Evolutionary conservation across 2,329 filamentous ascomycete genomes (phyloP), one percentile per base, ranked within the genome.

Genomic region (Emericellopsis atlantica): DNA sequence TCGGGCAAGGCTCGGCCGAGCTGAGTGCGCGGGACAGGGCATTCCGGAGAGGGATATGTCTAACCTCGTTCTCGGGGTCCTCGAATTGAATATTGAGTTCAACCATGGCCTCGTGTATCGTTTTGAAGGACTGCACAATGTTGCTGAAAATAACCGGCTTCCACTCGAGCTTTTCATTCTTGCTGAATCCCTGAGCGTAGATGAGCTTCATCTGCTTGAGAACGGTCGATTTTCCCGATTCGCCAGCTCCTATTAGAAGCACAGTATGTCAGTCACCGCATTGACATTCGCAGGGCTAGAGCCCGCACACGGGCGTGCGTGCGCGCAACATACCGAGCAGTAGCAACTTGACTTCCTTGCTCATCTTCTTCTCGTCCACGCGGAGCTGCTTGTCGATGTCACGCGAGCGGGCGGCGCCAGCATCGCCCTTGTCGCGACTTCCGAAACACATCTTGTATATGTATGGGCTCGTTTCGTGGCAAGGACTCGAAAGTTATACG

Each of bases 181-280:
- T 84, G 55, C 79, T 86, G 66, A 96, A 96, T 39, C 92, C 90
- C 60, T 88, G 81, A 12, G 87, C 80, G 60, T 96, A 92, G 52
- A 98, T 95, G 62, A 98, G 80, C 61, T 90, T 90, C 92, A 98
- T 96, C 70, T 96, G 90, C 69, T 96, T 96, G 49, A 96, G 76
- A 44, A 96, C 89, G 2, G 90, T 96, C 8, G 90, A 95, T 65
- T 96, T 96, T 49, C 90, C 62, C 36, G 62, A 64, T 84, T 96
- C 90, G 57, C 90, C 90, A 53, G 90, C 90, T 61, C 90, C 89
- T 95, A 51, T 48, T 48, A 4, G 24, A 43, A 6, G 8, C 21
- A 37, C n/a, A 16, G 9, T 24, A 37, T 11, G 23, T 18, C 14
- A 22, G 36, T 16, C 43, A 24, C 16, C 24, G 29, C 12, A 31